Evolutionary conservation across 2,329 filamentous ascomycete genomes (phyloP).

Genomic region (Corniculantispora saksenae): DNA sequence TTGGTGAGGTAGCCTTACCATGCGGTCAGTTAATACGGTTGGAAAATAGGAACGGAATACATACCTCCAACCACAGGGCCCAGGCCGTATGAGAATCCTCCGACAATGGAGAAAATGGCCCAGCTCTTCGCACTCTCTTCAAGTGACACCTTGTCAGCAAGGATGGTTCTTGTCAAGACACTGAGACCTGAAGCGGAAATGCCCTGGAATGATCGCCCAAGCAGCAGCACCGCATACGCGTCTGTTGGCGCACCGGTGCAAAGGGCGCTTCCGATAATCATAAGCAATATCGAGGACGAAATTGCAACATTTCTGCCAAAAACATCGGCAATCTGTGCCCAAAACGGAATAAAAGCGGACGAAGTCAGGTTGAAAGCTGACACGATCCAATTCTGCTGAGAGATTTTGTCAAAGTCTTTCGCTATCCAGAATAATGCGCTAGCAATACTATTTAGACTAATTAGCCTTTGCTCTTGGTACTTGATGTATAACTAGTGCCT

Average conservation of each 20-base stretch:
- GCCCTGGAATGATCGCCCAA: constrained; percentile 65
- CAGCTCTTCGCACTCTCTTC: constrained; percentile 64
- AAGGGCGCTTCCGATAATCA: constrained; percentile 61
- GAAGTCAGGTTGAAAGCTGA: constrained; percentile 68
- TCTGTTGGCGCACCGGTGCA: constrained; percentile 58
- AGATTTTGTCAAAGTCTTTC: constrained; percentile 59
- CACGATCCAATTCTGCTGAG: constrained; percentile 69
- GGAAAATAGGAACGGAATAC: constrained; percentile 17
- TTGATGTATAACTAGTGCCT: background rate
- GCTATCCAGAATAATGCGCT: constrained; percentile 56
- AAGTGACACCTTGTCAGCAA: constrained; percentile 64
- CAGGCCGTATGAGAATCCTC: constrained; percentile 59
- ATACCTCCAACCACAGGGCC: constrained; percentile 62
- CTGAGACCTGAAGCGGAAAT: constrained; percentile 61
- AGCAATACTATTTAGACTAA: constrained; percentile 30
- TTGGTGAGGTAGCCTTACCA: constrained; percentile 48
- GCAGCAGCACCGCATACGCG: constrained; percentile 59
- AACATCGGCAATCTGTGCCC: constrained; percentile 64
- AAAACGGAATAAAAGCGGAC: constrained; percentile 67
- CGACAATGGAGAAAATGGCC: constrained; percentile 61
- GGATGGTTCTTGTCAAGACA: constrained; percentile 61
- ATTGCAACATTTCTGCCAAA: constrained; percentile 63
- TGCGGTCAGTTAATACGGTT: background rate
- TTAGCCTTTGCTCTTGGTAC: no score
- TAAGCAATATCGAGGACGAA: constrained; percentile 56